phyloP scores from a whole-genome alignment of 2,329 filamentous ascomycete genomes.

The Aureobasidium namibiae region DNA sequence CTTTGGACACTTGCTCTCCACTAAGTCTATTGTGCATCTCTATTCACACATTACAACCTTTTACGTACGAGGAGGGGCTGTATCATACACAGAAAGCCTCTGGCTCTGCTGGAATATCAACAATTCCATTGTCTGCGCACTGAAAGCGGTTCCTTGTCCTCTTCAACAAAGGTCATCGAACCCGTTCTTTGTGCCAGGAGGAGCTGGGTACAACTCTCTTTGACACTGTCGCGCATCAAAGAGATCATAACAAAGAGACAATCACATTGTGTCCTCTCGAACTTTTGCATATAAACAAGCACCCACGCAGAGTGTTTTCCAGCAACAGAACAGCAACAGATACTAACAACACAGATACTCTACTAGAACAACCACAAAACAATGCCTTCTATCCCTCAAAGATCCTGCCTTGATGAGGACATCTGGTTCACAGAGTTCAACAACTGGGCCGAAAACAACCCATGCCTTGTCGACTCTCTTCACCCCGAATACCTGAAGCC shows the following conservation, averaged over 20 bases:
- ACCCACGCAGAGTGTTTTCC: not conserved
- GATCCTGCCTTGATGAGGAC: not conserved
- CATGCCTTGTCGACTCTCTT: not conserved
- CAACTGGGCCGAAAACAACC: not conserved
- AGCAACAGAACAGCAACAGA: not conserved
- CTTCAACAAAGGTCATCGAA: not conserved
- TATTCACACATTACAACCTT: too few species aligned
- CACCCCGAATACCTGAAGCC: not conserved
- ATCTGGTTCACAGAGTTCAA: not conserved
- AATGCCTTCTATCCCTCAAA: not conserved
- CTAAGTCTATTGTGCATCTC: too few species aligned
- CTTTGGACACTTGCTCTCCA: too few species aligned
- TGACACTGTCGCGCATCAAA: not conserved
- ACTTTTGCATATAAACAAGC: not conserved
- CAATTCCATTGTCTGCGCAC: not conserved
- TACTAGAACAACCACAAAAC: not conserved
- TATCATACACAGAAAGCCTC: not conserved
- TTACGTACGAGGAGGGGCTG: too few species aligned
- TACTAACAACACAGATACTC: not conserved
- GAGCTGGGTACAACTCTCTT: not conserved
- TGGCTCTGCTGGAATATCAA: not conserved
- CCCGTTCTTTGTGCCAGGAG: not conserved
- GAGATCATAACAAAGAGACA: not conserved
- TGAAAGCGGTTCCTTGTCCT: not conserved
- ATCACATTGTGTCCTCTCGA: not conserved